These are phyloP conservation scores for Mariannaea sp. DNA, from an alignment of 2,329 filamentous ascomycete genomes.

Conservation along the genomic window DNA sequence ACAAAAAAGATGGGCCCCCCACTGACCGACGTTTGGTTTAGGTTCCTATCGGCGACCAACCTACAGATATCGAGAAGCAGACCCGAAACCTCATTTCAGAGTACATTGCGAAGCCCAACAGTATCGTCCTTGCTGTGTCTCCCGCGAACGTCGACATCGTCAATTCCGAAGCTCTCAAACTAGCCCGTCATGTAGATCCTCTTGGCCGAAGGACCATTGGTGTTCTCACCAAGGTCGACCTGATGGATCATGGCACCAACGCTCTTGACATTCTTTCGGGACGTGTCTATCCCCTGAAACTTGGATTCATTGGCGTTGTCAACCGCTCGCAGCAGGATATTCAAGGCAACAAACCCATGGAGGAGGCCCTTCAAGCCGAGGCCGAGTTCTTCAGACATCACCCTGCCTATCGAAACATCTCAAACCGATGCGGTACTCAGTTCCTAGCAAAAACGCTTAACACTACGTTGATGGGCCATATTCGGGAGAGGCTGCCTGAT, in stretches of 20 bases:
- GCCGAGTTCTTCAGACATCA: slow-evolving; percentile 96
- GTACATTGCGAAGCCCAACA: slow-evolving; percentile 99
- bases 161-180: slow-evolving; percentile 96
- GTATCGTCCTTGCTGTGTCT: slow-evolving; percentile 94
- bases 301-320: slow-evolving; percentile 97
- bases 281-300: slow-evolving; percentile 92
- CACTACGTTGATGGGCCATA: slow-evolving; percentile 92
- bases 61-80: slow-evolving; percentile 97
- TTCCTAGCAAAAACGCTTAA: slow-evolving; percentile 95
- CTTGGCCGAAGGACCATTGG: slow-evolving; percentile 94
- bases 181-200: slow-evolving; percentile 94
- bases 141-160: slow-evolving; percentile 98
- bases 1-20: slow-evolving; percentile 10
- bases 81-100: slow-evolving; percentile 95
- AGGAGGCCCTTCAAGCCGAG: slow-evolving; percentile 88
- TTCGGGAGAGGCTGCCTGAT: slow-evolving; percentile 91
- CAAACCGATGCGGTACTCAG: slow-evolving; percentile 88
- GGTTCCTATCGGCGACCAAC: slow-evolving; percentile 97
- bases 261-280: slow-evolving; percentile 97
- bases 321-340: slow-evolving; percentile 99
- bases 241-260: slow-evolving; percentile 99
- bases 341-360: slow-evolving; percentile 90
- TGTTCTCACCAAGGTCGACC: slow-evolving; percentile 92
- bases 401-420: slow-evolving; percentile 95
- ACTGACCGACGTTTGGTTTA: slow-evolving; percentile 42